Evolutionary conservation across 345 rosid species (phyloP).

Genomic region (Rubroshorea leprosula): DNA sequence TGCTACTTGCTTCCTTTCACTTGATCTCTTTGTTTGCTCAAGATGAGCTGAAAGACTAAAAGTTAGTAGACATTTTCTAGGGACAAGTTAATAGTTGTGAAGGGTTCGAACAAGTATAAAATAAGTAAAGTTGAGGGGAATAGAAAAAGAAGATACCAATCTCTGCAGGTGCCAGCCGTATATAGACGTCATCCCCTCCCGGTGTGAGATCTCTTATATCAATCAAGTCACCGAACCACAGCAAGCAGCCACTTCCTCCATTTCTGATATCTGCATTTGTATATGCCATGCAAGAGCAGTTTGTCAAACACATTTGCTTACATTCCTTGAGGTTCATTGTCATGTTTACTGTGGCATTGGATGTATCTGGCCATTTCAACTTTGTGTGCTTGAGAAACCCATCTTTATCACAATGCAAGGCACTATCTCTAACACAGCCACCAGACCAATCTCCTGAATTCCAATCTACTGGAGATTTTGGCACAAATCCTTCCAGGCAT

Average conservation of each 20-base stretch:
- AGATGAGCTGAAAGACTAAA: neutral
- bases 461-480: slow-evolving; percentile 28
- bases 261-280: slow-evolving; percentile 28
- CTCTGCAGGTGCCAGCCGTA: slow-evolving; percentile 1
- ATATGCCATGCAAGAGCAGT: slow-evolving; percentile 51
- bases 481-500: slow-evolving; percentile 34
- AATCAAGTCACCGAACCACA: slow-evolving; percentile 38
- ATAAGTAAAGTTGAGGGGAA: no score
- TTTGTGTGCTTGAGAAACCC: slow-evolving; percentile 24
- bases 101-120: neutral
- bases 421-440: slow-evolving; percentile 37
- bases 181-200: slow-evolving; percentile 11
- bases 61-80: neutral
- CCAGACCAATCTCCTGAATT: slow-evolving; percentile 29
- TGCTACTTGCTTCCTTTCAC: neutral
- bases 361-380: slow-evolving; percentile 43
- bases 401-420: slow-evolving; percentile 20
- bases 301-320: slow-evolving; percentile 21
- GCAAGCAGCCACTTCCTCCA: slow-evolving; percentile 46
- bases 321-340: slow-evolving; percentile 30
- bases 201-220: slow-evolving; percentile 24
- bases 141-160: neutral
- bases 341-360: slow-evolving; percentile 14
- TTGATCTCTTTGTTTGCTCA: neutral
- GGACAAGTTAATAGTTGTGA: neutral